Evolutionary conservation across 2,329 filamentous ascomycete species (phyloP), one percentile per base, ranked within the genome.

Genomic region (Alternaria sp.): DNA sequence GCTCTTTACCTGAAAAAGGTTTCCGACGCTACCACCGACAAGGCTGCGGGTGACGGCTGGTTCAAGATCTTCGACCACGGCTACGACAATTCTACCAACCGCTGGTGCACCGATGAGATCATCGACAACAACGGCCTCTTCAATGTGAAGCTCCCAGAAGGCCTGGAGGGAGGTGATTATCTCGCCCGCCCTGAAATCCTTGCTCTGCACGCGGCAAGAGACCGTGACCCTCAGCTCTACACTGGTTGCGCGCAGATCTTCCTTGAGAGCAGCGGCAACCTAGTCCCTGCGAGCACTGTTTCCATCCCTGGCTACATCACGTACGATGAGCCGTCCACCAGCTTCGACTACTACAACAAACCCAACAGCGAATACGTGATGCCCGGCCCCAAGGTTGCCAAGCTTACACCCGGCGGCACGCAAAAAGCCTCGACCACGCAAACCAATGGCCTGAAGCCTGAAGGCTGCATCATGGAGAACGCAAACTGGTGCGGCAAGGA

Each of bases 51-150:
- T 4, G 78, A 81, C 50, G 90, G 90, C 37, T 93, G 90, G 90
- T 90, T 93, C 83, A 92, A 92, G 82, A 85, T 93, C 72, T 91
- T 84, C 81, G 84, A 90, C 57, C 83, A 88, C 51, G 88, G 88
- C 44, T 91, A 90, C 76, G 82, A 90, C 67, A 72, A 78, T 5
- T 66, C 72, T 5, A 80, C 80, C 2, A 74, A 80, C 28, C 80
- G 85, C 72, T 93, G 90, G 89, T 92, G 90, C 77, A 89, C 87
- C 3, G 85, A 91, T 70, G 86, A 85, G 60, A 80, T 93, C 58
- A 89, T 89, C 58, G 81, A 78, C 53, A 86, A 87, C 76, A 81
- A 87, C 23, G 89, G 89, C 13, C 81, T 86, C 17, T 78, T 92
- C 11, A 86, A 85, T 4, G 82, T 90, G 57, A 78, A 81, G 21